A percentile compares a stretch with the other conserved stretches of the same genome.
Conservation (phyloP, 1,139 yeast genomes). For the Starmera stellimalicola region DNA sequence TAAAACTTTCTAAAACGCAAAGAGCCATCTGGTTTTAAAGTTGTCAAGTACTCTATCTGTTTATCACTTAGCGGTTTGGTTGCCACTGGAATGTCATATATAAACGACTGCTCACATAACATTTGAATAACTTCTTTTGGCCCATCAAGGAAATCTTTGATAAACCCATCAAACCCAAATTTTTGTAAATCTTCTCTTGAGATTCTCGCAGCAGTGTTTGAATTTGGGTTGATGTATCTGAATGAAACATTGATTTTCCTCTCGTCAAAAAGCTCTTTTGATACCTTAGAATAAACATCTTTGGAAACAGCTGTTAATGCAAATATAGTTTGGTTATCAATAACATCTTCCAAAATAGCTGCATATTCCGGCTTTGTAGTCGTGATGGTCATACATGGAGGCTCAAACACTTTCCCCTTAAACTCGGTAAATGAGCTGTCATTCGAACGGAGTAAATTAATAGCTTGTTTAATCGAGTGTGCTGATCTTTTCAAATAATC, state of each 20-base stretch:
- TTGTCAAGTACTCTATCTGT: slow-evolving; percentile 31
- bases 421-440: slow-evolving; percentile 24
- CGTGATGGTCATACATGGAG: slow-evolving; percentile 64
- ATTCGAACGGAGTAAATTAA: slow-evolving; percentile 25
- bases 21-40: slow-evolving; percentile 26
- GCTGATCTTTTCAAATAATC: slow-evolving; percentile 12
- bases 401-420: slow-evolving; percentile 46
- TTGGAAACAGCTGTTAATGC: slow-evolving; percentile 44
- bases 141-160: slow-evolving; percentile 65
- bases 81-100: slow-evolving; percentile 61
- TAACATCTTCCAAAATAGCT: slow-evolving; percentile 46
- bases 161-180: slow-evolving; percentile 72
- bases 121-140: slow-evolving; percentile 67
- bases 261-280: slow-evolving; percentile 29
- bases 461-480: slow-evolving; percentile 28
- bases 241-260: slow-evolving; percentile 32
- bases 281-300: slow-evolving; percentile 34
- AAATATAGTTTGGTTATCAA: slow-evolving; percentile 43
- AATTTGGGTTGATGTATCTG: slow-evolving; percentile 29
- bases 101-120: slow-evolving; percentile 51
- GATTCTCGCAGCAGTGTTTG: slow-evolving; percentile 20
- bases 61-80: slow-evolving; percentile 29
- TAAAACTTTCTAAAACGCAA: slow-evolving; percentile 46
- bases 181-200: slow-evolving; percentile 27
- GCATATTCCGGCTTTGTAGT: slow-evolving; percentile 42